phyloP scores from a whole-genome alignment of 192 early-diverging fungal genomes.

The Coemansia sp. region DNA sequence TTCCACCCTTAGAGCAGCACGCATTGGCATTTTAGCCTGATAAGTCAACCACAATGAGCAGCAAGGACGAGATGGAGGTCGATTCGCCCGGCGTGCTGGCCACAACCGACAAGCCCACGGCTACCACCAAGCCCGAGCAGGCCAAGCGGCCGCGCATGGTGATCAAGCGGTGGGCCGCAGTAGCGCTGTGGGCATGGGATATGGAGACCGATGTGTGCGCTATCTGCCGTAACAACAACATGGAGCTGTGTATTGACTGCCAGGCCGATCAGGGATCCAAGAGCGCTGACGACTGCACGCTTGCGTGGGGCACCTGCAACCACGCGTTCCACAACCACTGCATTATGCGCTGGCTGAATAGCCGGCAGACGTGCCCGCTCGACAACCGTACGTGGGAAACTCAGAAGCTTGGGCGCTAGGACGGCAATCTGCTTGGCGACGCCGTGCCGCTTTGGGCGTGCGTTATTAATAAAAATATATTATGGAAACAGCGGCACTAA shows the following conservation, averaged over 20 bases:
- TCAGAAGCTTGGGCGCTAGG: slow-evolving; percentile 73
- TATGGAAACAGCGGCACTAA: not conserved
- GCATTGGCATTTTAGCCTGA: not conserved
- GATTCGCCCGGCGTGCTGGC: slow-evolving; percentile 9
- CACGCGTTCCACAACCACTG: slow-evolving; percentile 99
- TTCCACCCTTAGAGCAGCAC: no score
- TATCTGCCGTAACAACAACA: slow-evolving; percentile 99
- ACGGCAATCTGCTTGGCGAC: not conserved
- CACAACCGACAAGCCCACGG: not conserved
- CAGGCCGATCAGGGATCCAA: slow-evolving; percentile 95
- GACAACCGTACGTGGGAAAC: slow-evolving; percentile 98
- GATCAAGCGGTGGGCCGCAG: slow-evolving; percentile 99
- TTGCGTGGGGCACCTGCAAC: slow-evolving; percentile 97
- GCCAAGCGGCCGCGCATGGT: slow-evolving; percentile 75
- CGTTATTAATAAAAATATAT: not conserved
- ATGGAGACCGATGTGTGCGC: slow-evolving; percentile 98
- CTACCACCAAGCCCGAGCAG: slow-evolving; percentile 4
- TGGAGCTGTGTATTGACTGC: slow-evolving; percentile 99
- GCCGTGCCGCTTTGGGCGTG: no score
- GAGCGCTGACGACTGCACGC: slow-evolving; percentile 88
- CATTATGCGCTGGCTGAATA: slow-evolving; percentile 97
- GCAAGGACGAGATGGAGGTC: slow-evolving; percentile 26
- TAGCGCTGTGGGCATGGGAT: slow-evolving; percentile 99
- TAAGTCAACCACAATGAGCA: not conserved
- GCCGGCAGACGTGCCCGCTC: slow-evolving; percentile 91